A percentile compares a stretch with the other conserved stretches of the same genome.
These are phyloP conservation scores for Epicoccum nigrum DNA, from an alignment of 2,329 filamentous ascomycete species.

Conservation along the genomic window DNA sequence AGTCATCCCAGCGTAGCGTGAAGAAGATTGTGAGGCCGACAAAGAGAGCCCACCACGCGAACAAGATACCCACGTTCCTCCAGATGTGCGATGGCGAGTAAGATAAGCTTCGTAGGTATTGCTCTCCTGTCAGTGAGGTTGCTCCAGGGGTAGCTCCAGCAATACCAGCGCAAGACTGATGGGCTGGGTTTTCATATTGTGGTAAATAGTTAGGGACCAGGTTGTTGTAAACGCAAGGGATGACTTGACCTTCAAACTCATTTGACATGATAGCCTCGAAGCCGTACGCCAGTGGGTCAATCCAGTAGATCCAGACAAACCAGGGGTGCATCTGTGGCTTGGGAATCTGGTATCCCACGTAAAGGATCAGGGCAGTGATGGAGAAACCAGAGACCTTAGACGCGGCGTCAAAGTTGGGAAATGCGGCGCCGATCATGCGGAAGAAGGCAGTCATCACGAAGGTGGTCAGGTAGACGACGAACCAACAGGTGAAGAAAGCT, in stretches of 20 bases:
- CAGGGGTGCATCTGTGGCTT: constrained; percentile 59
- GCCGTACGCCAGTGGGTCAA: constrained; percentile 77
- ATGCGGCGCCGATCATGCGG: constrained; percentile 71
- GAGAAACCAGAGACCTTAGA: constrained; percentile 62
- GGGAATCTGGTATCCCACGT: constrained; percentile 66
- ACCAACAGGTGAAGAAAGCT: constrained; percentile 80
- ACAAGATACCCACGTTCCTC: constrained; percentile 53
- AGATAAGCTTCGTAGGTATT: constrained; percentile 62
- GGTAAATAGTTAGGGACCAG: constrained; percentile 59
- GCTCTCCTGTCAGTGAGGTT: constrained; percentile 61
- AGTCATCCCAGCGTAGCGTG: constrained; percentile 63
- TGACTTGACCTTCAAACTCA: constrained; percentile 55
- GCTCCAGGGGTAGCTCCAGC: constrained; percentile 60
- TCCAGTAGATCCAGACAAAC: constrained; percentile 66
- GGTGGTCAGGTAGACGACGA: constrained; percentile 72
- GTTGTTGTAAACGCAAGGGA: constrained; percentile 58
- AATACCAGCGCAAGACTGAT: constrained; percentile 65
- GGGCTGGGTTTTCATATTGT: constrained; percentile 49
- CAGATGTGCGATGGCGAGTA: constrained; percentile 36
- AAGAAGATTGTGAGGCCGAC: constrained; percentile 63
- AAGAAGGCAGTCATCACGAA: constrained; percentile 84
- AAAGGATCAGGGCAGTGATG: constrained; percentile 63
- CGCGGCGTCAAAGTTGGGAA: constrained; percentile 66
- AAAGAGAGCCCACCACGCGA: constrained; percentile 51
- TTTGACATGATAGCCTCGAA: constrained; percentile 82